These are phyloP conservation scores for Simmondsia chinensis DNA, from an alignment of 148 eudicot genomes.

Conservation along the genomic window DNA sequence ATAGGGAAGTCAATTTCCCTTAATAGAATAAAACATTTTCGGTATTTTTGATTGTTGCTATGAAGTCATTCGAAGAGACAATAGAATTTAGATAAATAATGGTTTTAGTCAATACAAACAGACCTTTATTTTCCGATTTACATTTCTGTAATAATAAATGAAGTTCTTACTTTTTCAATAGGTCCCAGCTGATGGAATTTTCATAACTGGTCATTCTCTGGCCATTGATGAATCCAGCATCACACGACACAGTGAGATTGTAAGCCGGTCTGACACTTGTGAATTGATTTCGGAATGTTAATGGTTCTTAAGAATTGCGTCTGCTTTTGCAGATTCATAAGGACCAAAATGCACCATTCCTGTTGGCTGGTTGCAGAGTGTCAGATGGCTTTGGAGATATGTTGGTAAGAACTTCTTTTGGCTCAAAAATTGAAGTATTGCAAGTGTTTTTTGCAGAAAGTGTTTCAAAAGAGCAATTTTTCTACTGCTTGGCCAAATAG, in stretches of 20 bases:
- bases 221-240: slow-evolving; percentile 95
- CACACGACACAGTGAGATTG: slow-evolving; percentile 97
- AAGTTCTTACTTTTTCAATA: slow-evolving; percentile 11
- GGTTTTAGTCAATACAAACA: too few relatives aligned
- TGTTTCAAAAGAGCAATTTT: too few relatives aligned
- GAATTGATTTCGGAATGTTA: neutral
- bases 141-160: neutral
- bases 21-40: too few relatives aligned
- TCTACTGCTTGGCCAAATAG: too few relatives aligned
- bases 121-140: too few relatives aligned
- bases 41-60: too few relatives aligned
- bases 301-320: slow-evolving; percentile 10
- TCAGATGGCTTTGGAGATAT: slow-evolving; percentile 92
- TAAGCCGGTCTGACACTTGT: slow-evolving; percentile 36
- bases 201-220: slow-evolving; percentile 68
- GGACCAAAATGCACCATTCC: slow-evolving; percentile 59
- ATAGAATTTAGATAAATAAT: too few relatives aligned
- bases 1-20: too few relatives aligned
- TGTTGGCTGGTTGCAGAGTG: slow-evolving; percentile 91
- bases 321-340: slow-evolving; percentile 50
- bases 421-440: too few relatives aligned
- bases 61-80: too few relatives aligned
- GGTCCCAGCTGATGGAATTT: slow-evolving; percentile 92
- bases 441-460: too few relatives aligned
- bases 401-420: slow-evolving; percentile 40